phyloP scores from a whole-genome alignment of 2,329 filamentous ascomycete genomes.

The Sarocladiaceae sp. region DNA sequence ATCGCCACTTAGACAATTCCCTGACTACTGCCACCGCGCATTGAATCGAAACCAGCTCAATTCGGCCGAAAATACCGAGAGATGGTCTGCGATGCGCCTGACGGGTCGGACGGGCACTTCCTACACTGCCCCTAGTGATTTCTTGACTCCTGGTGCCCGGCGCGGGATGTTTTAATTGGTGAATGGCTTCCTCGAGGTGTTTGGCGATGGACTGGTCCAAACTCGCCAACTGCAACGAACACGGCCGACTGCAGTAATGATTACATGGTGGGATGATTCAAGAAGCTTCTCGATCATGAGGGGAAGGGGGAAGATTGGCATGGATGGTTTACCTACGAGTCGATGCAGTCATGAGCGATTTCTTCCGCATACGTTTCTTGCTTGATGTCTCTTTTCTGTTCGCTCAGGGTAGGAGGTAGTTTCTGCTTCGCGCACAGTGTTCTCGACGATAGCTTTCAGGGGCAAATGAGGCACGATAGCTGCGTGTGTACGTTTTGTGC shows the following conservation, averaged over 20 bases:
- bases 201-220: not conserved
- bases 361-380: slow-evolving; percentile 6
- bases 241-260: not conserved
- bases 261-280: not conserved
- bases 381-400: slow-evolving; percentile 8
- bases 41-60: slow-evolving; percentile 4
- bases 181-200: slow-evolving; percentile 2
- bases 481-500: slow-evolving; percentile 3
- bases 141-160: slow-evolving; percentile 2
- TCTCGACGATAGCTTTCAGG: not conserved
- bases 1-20: slow-evolving; percentile 15
- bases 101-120: slow-evolving; percentile 8
- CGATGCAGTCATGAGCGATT: slow-evolving; percentile 12
- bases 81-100: slow-evolving; percentile 11
- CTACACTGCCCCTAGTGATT: not conserved
- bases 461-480: not conserved
- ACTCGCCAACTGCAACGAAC: not conserved
- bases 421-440: not conserved
- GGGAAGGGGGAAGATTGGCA: not conserved
- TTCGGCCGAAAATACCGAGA: not conserved
- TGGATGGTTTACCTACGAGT: slow-evolving; percentile 8
- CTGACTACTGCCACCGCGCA: slow-evolving; percentile 6
- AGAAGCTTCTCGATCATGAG: not conserved
- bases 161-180: slow-evolving; percentile 3
- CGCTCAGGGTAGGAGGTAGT: not conserved